Conservation (phyloP, 352 stramenopile species). For the Pythium phragmiticola region DNA sequence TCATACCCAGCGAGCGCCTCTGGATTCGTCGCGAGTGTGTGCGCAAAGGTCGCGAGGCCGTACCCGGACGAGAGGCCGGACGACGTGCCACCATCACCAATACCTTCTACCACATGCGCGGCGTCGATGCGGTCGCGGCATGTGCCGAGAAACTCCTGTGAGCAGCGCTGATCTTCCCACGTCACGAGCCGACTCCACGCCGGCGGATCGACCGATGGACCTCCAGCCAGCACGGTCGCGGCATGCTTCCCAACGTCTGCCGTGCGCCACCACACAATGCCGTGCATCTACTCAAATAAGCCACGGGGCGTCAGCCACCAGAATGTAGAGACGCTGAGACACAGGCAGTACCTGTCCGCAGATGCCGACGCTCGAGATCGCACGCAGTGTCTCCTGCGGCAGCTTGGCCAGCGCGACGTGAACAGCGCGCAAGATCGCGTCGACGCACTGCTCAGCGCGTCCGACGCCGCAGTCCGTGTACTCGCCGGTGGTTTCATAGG, state of each 20-base stretch:
- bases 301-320: not conserved
- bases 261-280: constrained; percentile 80
- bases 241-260: constrained; percentile 34
- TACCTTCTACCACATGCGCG: not conserved
- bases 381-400: constrained; percentile 23
- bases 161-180: constrained; percentile 82
- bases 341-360: constrained; percentile 48
- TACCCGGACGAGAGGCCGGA: constrained; percentile 60
- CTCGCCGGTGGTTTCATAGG: constrained; percentile 32
- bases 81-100: constrained; percentile 15
- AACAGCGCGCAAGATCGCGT: constrained; percentile 47
- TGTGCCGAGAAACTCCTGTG: constrained; percentile 42
- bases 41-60: constrained; percentile 64
- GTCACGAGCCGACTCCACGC: constrained; percentile 68
- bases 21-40: constrained; percentile 41
- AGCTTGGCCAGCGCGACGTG: constrained; percentile 36
- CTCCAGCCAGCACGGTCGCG: constrained; percentile 8
- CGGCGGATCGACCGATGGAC: constrained; percentile 8
- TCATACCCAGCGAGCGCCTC: constrained; percentile 50
- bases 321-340: not conserved
- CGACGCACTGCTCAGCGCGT: constrained; percentile 46
- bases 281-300: constrained; percentile 62
- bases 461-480: constrained; percentile 28
- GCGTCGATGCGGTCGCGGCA: constrained; percentile 18
- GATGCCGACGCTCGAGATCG: constrained; percentile 51